Conservation (phyloP, 495 filamentous ascomycete genomes). For the Cryomyces minteri region DNA sequence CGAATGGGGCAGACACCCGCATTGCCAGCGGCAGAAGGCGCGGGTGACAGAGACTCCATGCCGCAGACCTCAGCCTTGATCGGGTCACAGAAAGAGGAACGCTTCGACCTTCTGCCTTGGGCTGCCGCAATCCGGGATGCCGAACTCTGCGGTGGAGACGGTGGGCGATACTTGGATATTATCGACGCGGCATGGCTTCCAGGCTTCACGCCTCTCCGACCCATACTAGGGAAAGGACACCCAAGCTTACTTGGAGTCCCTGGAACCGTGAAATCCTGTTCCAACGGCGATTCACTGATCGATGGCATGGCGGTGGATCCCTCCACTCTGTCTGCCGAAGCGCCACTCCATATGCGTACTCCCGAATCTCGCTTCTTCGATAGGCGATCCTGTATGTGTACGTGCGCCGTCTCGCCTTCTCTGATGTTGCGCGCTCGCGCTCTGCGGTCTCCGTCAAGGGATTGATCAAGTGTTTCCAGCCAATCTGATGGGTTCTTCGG, state of each 20-base stretch:
- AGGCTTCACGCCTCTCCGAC: slow-evolving; percentile 3
- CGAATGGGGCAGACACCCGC: slow-evolving; percentile 58
- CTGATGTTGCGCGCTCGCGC: slow-evolving; percentile 3
- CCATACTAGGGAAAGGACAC: slow-evolving; percentile 36
- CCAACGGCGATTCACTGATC: slow-evolving; percentile 32
- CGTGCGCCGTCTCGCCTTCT: slow-evolving; percentile 5
- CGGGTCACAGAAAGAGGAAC: slow-evolving; percentile 28
- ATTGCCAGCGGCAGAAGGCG: slow-evolving; percentile 29
- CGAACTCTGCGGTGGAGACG: slow-evolving; percentile 13
- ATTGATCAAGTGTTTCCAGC: slow-evolving; percentile 6
- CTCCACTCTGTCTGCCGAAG: slow-evolving; percentile 23
- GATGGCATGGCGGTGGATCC: slow-evolving; percentile 19
- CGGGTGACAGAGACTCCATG: slow-evolving; percentile 27
- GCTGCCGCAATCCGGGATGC: slow-evolving; percentile 16
- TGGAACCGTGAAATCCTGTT: slow-evolving; percentile 45
- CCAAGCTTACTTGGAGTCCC: slow-evolving; percentile 40
- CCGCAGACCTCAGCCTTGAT: slow-evolving; percentile 41
- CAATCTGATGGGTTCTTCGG: slow-evolving; percentile 1
- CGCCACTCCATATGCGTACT: slow-evolving; percentile 23
- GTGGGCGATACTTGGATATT: slow-evolving; percentile 6
- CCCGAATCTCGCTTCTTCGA: slow-evolving; percentile 1
- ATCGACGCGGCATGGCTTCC: slow-evolving; percentile 9
- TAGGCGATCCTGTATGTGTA: neutral
- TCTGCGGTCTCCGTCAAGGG: slow-evolving; percentile 3
- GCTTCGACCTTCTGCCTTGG: slow-evolving; percentile 18